These are phyloP conservation scores for Eragrostis tef DNA, from an alignment of 202 grass and related monocot genomes.

Conservation along the genomic window DNA sequence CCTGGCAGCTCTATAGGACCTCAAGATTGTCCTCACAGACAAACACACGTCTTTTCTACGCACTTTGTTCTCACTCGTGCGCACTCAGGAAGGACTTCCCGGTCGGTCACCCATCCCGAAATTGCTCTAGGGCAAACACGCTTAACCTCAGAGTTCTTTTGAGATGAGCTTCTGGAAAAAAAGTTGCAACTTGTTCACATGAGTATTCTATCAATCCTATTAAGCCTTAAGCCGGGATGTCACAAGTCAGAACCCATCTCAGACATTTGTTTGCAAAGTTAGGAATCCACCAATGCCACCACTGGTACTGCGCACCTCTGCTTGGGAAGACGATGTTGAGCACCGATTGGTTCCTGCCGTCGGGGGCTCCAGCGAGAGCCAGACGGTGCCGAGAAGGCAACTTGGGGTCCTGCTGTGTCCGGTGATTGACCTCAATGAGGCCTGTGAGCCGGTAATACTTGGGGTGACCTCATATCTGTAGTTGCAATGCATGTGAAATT, in stretches of 20 bases:
- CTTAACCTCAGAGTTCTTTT: no score
- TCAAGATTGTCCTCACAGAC: no score
- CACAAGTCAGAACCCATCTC: conserved; percentile 62
- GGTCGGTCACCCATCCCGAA: no score
- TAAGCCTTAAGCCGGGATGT: no score
- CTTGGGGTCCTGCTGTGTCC: conserved; percentile 39
- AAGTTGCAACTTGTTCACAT: no score
- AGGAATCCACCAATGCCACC: conserved; percentile 48
- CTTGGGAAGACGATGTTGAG: background rate
- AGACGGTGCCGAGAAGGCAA: background rate
- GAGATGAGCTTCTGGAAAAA: no score
- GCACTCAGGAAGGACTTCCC: no score
- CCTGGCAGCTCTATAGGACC: no score
- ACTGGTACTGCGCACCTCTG: background rate
- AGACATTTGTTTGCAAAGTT: conserved; percentile 51
- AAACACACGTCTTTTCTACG: no score
- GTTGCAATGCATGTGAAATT: background rate
- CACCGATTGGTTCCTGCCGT: conserved; percentile 10
- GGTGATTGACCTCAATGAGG: conserved; percentile 77
- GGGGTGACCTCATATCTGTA: background rate
- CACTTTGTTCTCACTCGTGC: no score
- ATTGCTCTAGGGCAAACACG: no score
- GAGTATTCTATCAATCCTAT: no score
- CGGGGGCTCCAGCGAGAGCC: conserved; percentile 30
- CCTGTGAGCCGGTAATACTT: conserved; percentile 68